Percentiles rank a stretch among this genome's conserved stretches.
Conservation (phyloP, 305 asterid genomes). For the Solanum hybrid region DNA sequence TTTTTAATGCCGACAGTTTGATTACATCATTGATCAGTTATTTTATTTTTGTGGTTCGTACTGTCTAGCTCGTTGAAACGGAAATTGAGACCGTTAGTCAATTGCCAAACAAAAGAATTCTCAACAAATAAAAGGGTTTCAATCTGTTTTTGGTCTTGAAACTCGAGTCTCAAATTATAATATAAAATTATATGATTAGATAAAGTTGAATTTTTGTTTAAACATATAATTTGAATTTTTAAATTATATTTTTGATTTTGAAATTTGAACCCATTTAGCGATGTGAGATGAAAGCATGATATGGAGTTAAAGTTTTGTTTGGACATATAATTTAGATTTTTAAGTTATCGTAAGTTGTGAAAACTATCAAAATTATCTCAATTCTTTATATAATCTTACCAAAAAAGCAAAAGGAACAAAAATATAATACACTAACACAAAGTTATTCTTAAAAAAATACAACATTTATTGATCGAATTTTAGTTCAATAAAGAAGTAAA, state of each 20-base stretch:
- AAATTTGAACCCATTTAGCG: background rate
- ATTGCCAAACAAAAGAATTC: background rate
- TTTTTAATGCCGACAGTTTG: background rate
- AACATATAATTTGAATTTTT: no score
- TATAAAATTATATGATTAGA: no score
- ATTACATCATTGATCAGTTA: background rate
- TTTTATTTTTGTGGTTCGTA: background rate
- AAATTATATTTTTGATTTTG: background rate
- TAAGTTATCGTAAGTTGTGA: background rate
- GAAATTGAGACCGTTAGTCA: background rate
- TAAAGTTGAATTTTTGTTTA: no score
- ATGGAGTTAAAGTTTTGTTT: no score
- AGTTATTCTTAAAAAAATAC: background rate
- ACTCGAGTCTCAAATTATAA: no score
- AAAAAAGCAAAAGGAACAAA: background rate
- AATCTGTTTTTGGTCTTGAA: background rate
- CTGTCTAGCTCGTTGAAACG: background rate
- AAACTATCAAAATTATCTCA: background rate
- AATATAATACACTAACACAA: background rate
- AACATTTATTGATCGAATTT: background rate
- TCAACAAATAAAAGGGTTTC: background rate
- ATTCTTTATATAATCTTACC: background rate
- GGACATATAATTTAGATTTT: no score
- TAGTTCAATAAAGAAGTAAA: background rate
- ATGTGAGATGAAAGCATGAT: no score